Percentiles rank a stretch among this genome's conserved stretches.
Evolutionary conservation across 805 yeast species (phyloP).

Genomic region (Sugiyamaella boreocaroliniensis): DNA sequence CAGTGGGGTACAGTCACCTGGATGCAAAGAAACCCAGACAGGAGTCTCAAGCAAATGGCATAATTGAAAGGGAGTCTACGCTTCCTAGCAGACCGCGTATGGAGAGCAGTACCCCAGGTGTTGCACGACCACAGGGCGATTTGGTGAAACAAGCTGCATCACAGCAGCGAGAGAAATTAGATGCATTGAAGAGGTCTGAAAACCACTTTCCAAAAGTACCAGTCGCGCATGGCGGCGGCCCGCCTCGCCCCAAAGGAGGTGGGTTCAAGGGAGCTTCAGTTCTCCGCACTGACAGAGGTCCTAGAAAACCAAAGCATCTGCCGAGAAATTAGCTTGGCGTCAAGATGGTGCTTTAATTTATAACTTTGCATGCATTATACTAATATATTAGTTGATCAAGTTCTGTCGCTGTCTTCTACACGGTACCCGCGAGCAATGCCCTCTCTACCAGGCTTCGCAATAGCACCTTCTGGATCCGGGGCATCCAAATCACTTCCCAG

Average conservation of each 20-base stretch:
- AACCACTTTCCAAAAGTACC: neutral
- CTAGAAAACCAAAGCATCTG: neutral
- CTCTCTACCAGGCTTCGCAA: constrained; percentile 69
- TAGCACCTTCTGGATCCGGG: constrained; percentile 59
- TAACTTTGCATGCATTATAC: neutral
- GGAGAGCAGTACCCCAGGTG: no score
- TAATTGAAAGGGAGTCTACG: no score
- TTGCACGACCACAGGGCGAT: no score
- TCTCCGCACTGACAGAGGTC: neutral
- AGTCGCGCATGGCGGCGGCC: neutral
- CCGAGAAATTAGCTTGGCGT: neutral
- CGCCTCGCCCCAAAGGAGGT: neutral
- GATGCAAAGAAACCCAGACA: no score
- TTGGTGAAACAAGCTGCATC: no score
- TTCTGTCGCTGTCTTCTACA: constrained; percentile 11
- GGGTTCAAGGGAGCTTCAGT: neutral
- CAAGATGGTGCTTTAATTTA: neutral
- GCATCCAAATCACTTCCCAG: constrained; percentile 74
- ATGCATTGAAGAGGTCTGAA: neutral
- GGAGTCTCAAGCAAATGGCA: no score
- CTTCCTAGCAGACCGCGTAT: no score
- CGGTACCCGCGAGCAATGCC: constrained; percentile 88
- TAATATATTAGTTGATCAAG: neutral
- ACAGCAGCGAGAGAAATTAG: neutral
- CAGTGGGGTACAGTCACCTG: no score